Evolutionary conservation across 768 basidiomycete species (phyloP).

Genomic region (Amanita pseudoporphyria): DNA sequence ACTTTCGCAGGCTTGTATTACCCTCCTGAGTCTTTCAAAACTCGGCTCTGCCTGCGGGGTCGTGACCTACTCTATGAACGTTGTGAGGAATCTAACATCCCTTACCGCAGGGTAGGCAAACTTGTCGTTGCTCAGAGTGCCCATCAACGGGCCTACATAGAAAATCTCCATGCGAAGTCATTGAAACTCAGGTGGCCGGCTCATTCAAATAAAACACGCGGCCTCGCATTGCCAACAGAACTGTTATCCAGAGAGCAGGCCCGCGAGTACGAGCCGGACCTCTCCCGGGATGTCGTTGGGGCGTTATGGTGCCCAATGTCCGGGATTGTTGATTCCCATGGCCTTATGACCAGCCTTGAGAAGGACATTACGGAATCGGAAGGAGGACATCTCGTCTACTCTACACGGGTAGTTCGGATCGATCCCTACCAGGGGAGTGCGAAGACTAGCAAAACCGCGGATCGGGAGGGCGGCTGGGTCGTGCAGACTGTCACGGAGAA

Average conservation of each 20-base stretch:
- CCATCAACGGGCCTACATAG: slow-evolving; percentile 62
- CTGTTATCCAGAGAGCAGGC: slow-evolving; percentile 64
- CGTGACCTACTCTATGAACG: slow-evolving; percentile 75
- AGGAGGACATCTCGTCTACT: slow-evolving; percentile 60
- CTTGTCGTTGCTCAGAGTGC: slow-evolving; percentile 68
- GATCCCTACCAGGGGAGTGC: slow-evolving; percentile 43
- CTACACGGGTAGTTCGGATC: slow-evolving; percentile 78
- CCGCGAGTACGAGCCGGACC: slow-evolving; percentile 69
- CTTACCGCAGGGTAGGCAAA: slow-evolving; percentile 72
- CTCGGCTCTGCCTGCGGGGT: slow-evolving; percentile 77
- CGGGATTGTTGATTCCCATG: slow-evolving; percentile 85
- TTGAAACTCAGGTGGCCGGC: slow-evolving; percentile 41
- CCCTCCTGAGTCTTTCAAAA: slow-evolving; percentile 76
- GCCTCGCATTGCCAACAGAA: slow-evolving; percentile 45
- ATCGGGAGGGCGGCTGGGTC: slow-evolving; percentile 66
- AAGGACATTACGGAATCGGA: slow-evolving; percentile 69
- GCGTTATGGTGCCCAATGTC: slow-evolving; percentile 82
- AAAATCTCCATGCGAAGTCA: slow-evolving; percentile 57
- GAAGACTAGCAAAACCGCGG: slow-evolving; percentile 12
- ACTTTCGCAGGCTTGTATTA: slow-evolving; percentile 64
- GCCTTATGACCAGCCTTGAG: slow-evolving; percentile 76
- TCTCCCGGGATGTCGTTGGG: slow-evolving; percentile 57
- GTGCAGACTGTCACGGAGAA: slow-evolving; percentile 66
- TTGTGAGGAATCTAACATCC: slow-evolving; percentile 54
- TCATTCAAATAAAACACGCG: slow-evolving; percentile 21